These are phyloP conservation scores for Excoecaria cochinchinensis DNA, from an alignment of 345 rosid genomes.

Conservation along the genomic window DNA sequence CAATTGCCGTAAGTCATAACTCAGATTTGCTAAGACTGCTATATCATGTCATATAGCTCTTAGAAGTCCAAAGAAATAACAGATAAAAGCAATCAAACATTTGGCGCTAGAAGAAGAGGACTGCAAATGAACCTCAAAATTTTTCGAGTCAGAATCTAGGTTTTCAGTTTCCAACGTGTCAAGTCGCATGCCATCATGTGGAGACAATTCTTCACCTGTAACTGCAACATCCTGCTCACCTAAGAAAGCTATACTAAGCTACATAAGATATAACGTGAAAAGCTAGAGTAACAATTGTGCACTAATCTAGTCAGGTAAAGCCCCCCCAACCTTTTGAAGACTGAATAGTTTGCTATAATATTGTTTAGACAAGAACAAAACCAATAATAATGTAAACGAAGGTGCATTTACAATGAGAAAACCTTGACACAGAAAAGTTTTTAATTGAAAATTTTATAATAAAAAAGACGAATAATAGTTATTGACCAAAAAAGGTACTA, in stretches of 20 bases:
- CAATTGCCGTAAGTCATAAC: neutral
- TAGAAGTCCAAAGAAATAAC: neutral
- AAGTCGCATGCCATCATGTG: conserved; percentile 37
- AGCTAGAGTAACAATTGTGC: neutral
- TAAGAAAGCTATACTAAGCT: conserved; percentile 26
- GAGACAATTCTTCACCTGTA: conserved; percentile 39
- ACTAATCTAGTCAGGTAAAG: neutral
- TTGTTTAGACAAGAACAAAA: neutral
- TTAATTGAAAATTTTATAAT: neutral
- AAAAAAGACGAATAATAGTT: neutral
- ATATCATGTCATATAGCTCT: neutral
- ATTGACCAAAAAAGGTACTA: neutral
- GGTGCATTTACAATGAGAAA: too few relatives aligned
- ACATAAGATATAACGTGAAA: conserved; percentile 21
- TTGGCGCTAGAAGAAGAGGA: neutral
- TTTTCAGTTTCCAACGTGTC: conserved; percentile 46
- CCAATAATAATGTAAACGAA: neutral
- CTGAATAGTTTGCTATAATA: neutral
- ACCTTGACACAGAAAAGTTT: neutral
- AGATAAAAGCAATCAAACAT: neutral
- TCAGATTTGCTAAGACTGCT: neutral
- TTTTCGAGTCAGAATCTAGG: conserved; percentile 40
- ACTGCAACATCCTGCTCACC: conserved; percentile 36
- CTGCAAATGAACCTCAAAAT: conserved; percentile 39
- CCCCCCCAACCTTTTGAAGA: neutral